Base-by-base conservation (phyloP, 2,329 filamentous ascomycete species). In the Fusarium sp. region DNA sequence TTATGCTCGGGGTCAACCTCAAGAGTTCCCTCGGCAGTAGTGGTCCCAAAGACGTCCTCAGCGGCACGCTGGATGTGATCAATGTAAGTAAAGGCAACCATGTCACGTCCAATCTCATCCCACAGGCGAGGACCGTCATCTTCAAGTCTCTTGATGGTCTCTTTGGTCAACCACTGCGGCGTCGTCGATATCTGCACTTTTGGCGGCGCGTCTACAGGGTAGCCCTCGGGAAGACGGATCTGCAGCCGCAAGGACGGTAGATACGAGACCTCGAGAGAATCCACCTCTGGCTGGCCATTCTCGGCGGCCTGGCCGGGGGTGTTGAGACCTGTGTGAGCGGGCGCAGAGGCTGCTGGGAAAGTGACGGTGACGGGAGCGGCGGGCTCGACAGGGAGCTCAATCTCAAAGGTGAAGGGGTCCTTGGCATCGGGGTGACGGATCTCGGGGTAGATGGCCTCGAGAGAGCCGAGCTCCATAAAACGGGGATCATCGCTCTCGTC, bases 371-470 rank as follows among this genome's bases (percentile, higher is more conserved):
- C 84, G 11, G 89, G 85, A 46, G 85, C 83, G 36, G 81, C 82
- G 12, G 90, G 87, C 71, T 86, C 85, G 44, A 92, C 87, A 5
- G 89, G 88, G 20, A 92, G 80, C 51, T 90, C 87, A 65, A 92
- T 85, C 49, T 84, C 83, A 78, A 91, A 87, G 9, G 83, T 83
- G 75, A 87, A 86, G n/a, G 70, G 69, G 66, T 86, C 82, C 35
- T 84, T 75, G 8, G 83, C 78, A 53, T 84, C 79, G 22, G 85
- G 79, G 10, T 82, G 81, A 33, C 84, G 84, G 16, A 93, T 87
- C 80, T 93, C 91, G n/a, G 91, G 91, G 72, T 88, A 93, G 76
- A 93, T 93, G 70, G 90, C 89, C 64, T 85, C 83, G 64, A 93
- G 85, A 16, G 90, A 87, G 75, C 86, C 87, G 63, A 93, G 84